phyloP scores from a whole-genome alignment of 2,329 filamentous ascomycete species.

The Daldinia sp. region DNA sequence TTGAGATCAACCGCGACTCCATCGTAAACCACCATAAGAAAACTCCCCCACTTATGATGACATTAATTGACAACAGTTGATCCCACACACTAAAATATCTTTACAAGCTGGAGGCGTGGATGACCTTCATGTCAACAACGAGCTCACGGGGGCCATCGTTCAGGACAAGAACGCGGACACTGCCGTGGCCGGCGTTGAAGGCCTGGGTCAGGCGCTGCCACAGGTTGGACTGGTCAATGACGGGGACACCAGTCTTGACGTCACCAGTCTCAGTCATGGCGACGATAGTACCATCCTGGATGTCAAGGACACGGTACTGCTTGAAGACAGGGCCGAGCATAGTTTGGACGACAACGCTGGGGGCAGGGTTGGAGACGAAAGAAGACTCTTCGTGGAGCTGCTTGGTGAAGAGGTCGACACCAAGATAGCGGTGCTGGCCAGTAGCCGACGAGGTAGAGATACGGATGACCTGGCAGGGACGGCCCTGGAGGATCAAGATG shows the following conservation, averaged over 20 bases:
- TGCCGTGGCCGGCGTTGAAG: constrained; percentile 92
- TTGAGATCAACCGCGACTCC: constrained; percentile 43
- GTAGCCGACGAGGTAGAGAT: constrained; percentile 98
- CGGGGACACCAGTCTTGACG: constrained; percentile 93
- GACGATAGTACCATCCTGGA: constrained; percentile 85
- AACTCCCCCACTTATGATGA: constrained; percentile 42
- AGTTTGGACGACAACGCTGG: constrained; percentile 97
- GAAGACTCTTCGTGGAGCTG: constrained; percentile 98
- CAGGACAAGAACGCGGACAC: constrained; percentile 94
- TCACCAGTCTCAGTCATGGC: constrained; percentile 99
- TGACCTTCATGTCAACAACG: constrained; percentile 98
- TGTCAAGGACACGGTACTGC: constrained; percentile 99
- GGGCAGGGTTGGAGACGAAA: constrained; percentile 96
- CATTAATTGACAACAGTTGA: constrained; percentile 48
- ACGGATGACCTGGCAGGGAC: constrained; percentile 99
- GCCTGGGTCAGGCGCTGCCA: constrained; percentile 82
- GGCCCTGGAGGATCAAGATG: constrained; percentile 98
- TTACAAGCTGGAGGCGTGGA: constrained; percentile 82
- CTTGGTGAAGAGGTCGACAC: constrained; percentile 99
- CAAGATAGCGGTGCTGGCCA: constrained; percentile 99
- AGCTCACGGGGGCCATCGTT: constrained; percentile 93
- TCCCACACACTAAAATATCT: constrained; percentile 45
- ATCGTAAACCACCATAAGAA: constrained; percentile 42
- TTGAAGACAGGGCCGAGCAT: constrained; percentile 99
- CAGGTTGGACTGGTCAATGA: constrained; percentile 95